phyloP scores from a whole-genome alignment of 1,284 basidiomycete species.

The Ceratobasidium theobromae region DNA sequence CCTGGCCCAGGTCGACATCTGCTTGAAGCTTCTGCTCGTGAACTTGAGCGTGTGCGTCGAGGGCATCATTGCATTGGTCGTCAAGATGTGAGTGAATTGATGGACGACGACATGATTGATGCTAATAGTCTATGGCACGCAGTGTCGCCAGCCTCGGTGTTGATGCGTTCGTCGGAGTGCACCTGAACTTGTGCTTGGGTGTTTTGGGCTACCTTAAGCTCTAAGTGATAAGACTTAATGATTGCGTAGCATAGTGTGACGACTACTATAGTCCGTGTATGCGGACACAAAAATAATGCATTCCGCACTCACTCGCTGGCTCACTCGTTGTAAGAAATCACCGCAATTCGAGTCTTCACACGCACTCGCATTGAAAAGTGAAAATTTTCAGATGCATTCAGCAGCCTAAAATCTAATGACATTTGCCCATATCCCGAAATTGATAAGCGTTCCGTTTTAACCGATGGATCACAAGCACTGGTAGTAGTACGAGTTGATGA shows the following conservation, averaged over 20 bases:
- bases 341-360: not conserved
- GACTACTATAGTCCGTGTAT: too few species aligned
- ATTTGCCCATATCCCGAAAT: not conserved
- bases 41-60: conserved; percentile 5
- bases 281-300: too few species aligned
- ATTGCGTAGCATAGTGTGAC: too few species aligned
- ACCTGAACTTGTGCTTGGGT: too few species aligned
- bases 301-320: not conserved
- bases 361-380: not conserved
- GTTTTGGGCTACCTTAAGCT: too few species aligned
- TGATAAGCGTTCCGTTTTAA: not conserved
- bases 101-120: too few species aligned
- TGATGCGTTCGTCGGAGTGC: too few species aligned
- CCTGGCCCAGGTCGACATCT: not conserved
- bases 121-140: too few species aligned
- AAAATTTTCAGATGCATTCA: not conserved
- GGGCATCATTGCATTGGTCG: not conserved
- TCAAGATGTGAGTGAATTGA: conserved; percentile 5
- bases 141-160: too few species aligned
- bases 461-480: not conserved
- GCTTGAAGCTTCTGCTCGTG: not conserved
- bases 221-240: too few species aligned
- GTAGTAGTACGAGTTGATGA: not conserved
- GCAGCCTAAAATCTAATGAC: not conserved
- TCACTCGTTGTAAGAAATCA: not conserved